Base-by-base conservation (phyloP, 106 monocot genomes). In the Agapanthus africanus region DNA sequence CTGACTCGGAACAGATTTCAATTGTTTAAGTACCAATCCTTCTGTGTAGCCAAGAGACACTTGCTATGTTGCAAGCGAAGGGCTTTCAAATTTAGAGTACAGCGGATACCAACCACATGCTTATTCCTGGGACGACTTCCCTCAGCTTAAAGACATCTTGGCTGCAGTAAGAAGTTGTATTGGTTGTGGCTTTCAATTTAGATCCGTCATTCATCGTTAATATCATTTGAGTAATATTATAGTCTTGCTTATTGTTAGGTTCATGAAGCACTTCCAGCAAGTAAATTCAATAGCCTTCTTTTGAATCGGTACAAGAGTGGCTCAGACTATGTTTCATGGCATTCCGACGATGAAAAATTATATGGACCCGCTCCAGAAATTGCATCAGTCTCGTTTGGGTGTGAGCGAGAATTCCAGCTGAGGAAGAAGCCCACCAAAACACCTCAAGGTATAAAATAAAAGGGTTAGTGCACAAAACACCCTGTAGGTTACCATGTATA, bases 321-420 rank as follows among this genome's bases (percentile, higher is more conserved):
- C 10, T 77, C 87, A 65, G 93, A 99, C 44, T 93, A 90, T 69
- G 93, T 99, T 7, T 70, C 83, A 35, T 99, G 99, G 99, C 99
- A 99, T 75, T 78, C 99, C 57, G 99, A 99, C 65, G 93, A 99
- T 76, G 99, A 99, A 72, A 87, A 88, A 49, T 66, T 93, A 21
- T 99, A 99, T 76, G 99, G 99, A 33, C 80, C 77, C n/a, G 79
- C 87, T 64, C 99, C 99, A 30, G 83, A 93, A 69, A 99, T 99
- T 71, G 99, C 99, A 60, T 99, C 99, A 1, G 64, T 99, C 27
- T 90, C 99, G 6, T 78, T 99, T 77, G 99, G 99, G 38, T 99
- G 99, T 27, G 99, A 99, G 63, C 64, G 99, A 6, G 87, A 93
- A 25, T 99, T 99, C 44, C 64, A 90, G 32, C 70, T 99, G 59